Evolutionary conservation across 768 basidiomycete genomes (phyloP).

Genomic region (Mycena filopes): DNA sequence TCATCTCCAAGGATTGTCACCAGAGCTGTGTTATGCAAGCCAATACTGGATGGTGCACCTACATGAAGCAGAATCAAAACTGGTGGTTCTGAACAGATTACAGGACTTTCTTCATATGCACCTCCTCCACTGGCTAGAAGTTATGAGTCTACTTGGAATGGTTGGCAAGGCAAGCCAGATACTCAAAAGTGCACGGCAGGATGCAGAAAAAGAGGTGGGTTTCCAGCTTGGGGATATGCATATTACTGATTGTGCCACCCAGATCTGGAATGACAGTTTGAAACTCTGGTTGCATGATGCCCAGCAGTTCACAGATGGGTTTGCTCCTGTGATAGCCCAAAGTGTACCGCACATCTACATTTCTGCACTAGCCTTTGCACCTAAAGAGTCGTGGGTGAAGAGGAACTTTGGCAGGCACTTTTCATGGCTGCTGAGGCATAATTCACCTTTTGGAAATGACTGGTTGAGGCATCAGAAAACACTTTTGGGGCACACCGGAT

Average conservation of each 20-base stretch:
- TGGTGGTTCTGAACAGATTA: neutral
- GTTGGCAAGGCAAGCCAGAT: neutral
- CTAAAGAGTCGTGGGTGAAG: too few relatives aligned
- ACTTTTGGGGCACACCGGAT: neutral
- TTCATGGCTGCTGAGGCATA: too few relatives aligned
- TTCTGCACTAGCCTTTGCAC: too few relatives aligned
- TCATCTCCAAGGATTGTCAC: neutral
- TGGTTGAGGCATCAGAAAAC: neutral
- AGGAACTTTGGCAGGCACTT: neutral
- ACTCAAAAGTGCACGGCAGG: neutral
- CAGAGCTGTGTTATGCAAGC: neutral
- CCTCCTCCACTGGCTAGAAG: neutral
- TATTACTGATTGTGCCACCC: too few relatives aligned
- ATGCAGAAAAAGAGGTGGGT: neutral
- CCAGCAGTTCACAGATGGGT: neutral
- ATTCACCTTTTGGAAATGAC: neutral
- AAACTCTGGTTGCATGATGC: neutral
- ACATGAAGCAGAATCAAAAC: neutral
- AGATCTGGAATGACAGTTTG: too few relatives aligned
- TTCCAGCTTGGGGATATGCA: neutral
- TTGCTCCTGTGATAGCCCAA: neutral
- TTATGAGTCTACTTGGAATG: neutral
- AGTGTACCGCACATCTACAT: too few relatives aligned
- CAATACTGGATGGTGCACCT: conserved; percentile 8
- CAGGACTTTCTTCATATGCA: neutral